Conservation (phyloP, 441 rosid genomes). For the Croton laevigatus region DNA sequence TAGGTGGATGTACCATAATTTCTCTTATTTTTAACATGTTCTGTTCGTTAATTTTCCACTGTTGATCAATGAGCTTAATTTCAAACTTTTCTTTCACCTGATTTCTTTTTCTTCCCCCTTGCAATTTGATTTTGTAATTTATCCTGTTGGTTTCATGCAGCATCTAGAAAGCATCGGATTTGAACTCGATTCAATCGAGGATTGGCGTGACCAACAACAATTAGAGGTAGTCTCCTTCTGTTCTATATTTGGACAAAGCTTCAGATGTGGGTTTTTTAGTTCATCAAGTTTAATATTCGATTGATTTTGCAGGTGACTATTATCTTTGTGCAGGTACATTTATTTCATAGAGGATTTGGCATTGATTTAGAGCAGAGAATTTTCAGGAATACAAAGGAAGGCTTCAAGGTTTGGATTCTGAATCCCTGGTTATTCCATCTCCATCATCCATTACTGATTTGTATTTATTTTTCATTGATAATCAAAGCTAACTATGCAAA, state of each 20-base stretch:
- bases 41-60: too few species aligned
- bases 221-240: slow-evolving; percentile 1
- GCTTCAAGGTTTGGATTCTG: too few species aligned
- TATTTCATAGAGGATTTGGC: not conserved
- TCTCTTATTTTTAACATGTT: not conserved
- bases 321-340: not conserved
- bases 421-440: not conserved
- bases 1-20: slow-evolving; percentile 24
- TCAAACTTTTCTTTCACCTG: too few species aligned
- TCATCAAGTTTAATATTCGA: not conserved
- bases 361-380: not conserved
- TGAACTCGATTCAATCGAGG: slow-evolving; percentile 28
- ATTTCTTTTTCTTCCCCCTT: too few species aligned
- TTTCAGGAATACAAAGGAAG: too few species aligned
- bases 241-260: too few species aligned
- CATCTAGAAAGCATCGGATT: slow-evolving; percentile 29
- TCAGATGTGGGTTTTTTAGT: not conserved
- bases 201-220: slow-evolving; percentile 5
- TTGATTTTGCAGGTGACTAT: not conserved
- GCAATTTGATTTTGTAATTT: not conserved
- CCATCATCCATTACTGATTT: not conserved
- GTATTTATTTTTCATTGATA: too few species aligned
- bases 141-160: slow-evolving; percentile 25
- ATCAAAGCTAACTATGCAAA: not conserved
- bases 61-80: too few species aligned